Evolutionary conservation across 2,329 filamentous ascomycete genomes (phyloP).

Genomic region (Epichloe bromicola): DNA sequence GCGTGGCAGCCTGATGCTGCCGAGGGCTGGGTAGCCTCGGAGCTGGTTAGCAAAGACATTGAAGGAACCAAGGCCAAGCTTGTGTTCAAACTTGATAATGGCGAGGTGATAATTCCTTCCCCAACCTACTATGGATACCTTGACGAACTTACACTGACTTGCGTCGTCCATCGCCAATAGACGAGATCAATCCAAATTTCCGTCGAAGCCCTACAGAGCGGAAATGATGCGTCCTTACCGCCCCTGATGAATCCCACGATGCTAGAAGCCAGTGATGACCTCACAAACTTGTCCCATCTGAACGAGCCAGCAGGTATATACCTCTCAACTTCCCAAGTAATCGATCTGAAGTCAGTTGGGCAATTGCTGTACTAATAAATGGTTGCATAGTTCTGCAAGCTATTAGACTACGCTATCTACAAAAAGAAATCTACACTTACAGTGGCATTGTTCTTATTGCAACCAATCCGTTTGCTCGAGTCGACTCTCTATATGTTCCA

Average conservation of each 20-base stretch:
- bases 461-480: slow-evolving; percentile 92
- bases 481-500: slow-evolving; percentile 95
- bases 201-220: slow-evolving; percentile 59
- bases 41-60: slow-evolving; percentile 74
- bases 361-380: slow-evolving; percentile 1
- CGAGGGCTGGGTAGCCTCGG: slow-evolving; percentile 95
- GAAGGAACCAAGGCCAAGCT: slow-evolving; percentile 79
- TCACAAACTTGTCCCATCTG: slow-evolving; percentile 93
- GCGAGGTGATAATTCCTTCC: slow-evolving; percentile 51
- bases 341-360: neutral
- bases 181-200: slow-evolving; percentile 70
- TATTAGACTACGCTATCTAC: slow-evolving; percentile 89
- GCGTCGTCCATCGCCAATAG: slow-evolving; percentile 30
- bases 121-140: neutral
- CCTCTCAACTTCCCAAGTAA: neutral
- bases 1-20: slow-evolving; percentile 95
- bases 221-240: slow-evolving; percentile 66
- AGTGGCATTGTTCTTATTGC: slow-evolving; percentile 97
- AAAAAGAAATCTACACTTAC: slow-evolving; percentile 99
- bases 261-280: slow-evolving; percentile 95
- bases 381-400: slow-evolving; percentile 69
- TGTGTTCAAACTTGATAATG: slow-evolving; percentile 81
- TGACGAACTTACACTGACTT: neutral
- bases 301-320: slow-evolving; percentile 87
- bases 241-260: slow-evolving; percentile 96